These are phyloP conservation scores for Forsythia suspensa DNA, from an alignment of 257 asterid genomes.

Conservation along the genomic window DNA sequence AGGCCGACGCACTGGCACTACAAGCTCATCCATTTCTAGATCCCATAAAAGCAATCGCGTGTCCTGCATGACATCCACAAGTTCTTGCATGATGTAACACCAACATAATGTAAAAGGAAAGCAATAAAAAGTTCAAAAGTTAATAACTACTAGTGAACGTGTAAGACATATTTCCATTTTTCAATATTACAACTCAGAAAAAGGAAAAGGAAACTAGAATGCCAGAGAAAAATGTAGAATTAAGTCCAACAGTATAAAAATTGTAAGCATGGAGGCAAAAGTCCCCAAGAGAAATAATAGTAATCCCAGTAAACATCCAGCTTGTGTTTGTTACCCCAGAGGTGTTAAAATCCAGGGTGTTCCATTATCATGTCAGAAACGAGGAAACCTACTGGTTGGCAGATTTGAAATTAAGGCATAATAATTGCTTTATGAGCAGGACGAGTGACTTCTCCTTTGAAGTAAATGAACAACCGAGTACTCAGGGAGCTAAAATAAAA, in stretches of 20 bases:
- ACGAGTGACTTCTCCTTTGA: not conserved
- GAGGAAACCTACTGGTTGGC: not conserved
- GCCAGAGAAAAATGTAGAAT: slow-evolving; percentile 3
- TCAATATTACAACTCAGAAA: no score
- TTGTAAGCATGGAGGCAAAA: not conserved
- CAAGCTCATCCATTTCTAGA: slow-evolving; percentile 95
- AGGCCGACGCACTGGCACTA: slow-evolving; percentile 96
- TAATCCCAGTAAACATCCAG: not conserved
- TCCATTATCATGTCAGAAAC: not conserved
- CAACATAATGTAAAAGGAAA: not conserved
- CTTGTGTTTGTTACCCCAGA: not conserved
- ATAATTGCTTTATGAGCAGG: not conserved
- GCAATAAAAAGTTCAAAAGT: not conserved
- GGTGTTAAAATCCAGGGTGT: not conserved
- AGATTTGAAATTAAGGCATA: not conserved
- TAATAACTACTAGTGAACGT: not conserved
- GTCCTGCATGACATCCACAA: slow-evolving; percentile 49
- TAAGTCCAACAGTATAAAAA: not conserved
- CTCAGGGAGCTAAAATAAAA: not conserved
- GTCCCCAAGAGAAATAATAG: not conserved
- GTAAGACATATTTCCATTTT: not conserved
- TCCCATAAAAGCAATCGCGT: slow-evolving; percentile 95
- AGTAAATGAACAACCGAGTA: not conserved
- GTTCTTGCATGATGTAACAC: not conserved
- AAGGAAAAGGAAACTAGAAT: not conserved